phyloP scores from a whole-genome alignment of 768 basidiomycete species.

The Leccinum ochraceum region DNA sequence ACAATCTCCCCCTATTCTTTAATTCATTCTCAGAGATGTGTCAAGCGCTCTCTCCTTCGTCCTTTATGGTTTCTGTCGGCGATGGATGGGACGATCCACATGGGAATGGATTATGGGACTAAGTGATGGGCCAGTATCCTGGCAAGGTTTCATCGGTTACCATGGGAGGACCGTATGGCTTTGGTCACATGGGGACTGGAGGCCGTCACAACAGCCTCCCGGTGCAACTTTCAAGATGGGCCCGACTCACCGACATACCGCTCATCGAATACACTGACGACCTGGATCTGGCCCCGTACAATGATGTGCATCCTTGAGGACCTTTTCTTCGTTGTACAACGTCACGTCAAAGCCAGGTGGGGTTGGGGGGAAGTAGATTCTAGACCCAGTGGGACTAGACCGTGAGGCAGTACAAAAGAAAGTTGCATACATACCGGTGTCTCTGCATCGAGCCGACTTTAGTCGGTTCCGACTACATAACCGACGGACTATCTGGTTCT shows the following conservation, averaged over 20 bases:
- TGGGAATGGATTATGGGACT: background rate
- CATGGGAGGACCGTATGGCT: background rate
- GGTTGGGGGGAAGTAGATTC: background rate
- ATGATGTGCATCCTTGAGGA: background rate
- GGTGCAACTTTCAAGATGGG: background rate
- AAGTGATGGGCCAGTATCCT: background rate
- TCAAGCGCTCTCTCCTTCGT: background rate
- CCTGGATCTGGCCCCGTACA: background rate
- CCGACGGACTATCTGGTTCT: background rate
- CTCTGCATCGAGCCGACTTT: background rate
- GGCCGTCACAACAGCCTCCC: background rate
- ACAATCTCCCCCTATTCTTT: background rate
- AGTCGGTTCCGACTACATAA: background rate
- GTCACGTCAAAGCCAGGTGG: background rate
- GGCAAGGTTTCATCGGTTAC: background rate
- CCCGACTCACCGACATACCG: background rate
- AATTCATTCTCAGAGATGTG: background rate
- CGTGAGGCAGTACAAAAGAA: background rate
- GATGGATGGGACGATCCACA: background rate
- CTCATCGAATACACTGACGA: background rate
- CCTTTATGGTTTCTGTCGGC: background rate
- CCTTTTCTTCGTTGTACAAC: background rate
- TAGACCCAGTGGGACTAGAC: background rate
- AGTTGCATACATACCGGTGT: background rate
- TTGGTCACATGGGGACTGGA: background rate